Evolutionary conservation across 441 rosid genomes (phyloP).

Genomic region (Brassica hybrid): DNA sequence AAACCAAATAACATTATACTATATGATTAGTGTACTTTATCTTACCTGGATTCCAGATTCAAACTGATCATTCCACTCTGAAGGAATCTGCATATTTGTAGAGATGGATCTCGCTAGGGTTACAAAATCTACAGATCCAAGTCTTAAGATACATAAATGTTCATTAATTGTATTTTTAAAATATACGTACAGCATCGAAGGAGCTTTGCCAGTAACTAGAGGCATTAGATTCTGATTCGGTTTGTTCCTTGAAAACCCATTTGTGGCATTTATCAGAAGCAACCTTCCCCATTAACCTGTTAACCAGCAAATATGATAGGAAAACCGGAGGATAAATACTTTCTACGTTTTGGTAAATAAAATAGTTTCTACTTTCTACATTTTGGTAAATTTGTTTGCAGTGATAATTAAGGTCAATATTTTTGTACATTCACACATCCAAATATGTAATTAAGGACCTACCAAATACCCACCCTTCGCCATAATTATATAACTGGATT

Average conservation of each 20-base stretch:
- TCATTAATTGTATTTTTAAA: not conserved
- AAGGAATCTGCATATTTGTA: conserved; percentile 70
- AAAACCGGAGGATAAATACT: conserved; percentile 4
- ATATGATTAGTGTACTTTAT: not conserved
- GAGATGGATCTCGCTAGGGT: conserved; percentile 5
- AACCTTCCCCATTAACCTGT: conserved; percentile 97
- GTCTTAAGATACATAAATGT: not conserved
- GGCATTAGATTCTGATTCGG: conserved; percentile 83
- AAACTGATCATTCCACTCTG: conserved; percentile 98
- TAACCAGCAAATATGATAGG: conserved; percentile 9
- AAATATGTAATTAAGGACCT: conserved; percentile 50
- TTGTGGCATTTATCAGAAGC: conserved; percentile 99
- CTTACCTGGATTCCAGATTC: conserved; percentile 96
- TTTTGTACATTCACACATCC: conserved; percentile 19
- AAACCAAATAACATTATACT: not conserved
- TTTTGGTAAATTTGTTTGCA: conserved; percentile 1
- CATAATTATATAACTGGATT: conserved; percentile 97
- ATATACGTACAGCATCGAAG: conserved; percentile 78
- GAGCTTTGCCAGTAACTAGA: conserved; percentile 98
- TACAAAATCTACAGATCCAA: conserved; percentile 7
- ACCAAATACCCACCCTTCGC: conserved; percentile 99
- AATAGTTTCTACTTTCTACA: conserved; percentile 9
- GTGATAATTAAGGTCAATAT: not conserved
- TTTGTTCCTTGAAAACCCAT: conserved; percentile 98
- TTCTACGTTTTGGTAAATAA: not conserved